Base-by-base conservation (phyloP, 2,329 filamentous ascomycete genomes). In the Lomentospora prolificans region DNA sequence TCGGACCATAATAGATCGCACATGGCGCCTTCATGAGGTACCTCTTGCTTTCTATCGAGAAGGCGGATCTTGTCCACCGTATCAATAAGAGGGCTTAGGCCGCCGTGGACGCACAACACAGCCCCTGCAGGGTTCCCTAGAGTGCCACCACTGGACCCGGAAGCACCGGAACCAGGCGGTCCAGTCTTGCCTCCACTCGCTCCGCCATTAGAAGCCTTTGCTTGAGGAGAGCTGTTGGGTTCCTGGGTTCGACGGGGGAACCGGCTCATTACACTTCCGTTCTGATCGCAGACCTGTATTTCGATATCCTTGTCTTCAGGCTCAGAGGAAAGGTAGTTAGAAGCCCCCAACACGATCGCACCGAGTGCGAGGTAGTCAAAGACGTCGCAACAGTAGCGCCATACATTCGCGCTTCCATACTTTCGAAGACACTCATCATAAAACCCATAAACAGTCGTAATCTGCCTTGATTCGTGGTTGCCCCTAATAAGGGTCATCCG, bases 1-100 rank as follows among this genome's bases (percentile, higher is more conserved):
- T 99, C 94, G 0, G 90, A 96, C 94, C 94, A 99, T 2, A 99
- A 80, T 1, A 99, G 78, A 70, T 99, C 94, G 71, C 94, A 99
- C 94, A 99, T 99, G 66, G 94, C 90, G 56, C 94, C 94, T 73
- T 99, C 94, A 67, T 99, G 94, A 0, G 94, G 94, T 0, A 99
- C 94, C 73, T 99, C 94, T 72, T 99, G 94, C 70, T 97, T 97
- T 60, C 92, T 85, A 69, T 99, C 95, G 22, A 99, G 81, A 12
- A 97, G 77, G 22, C 94, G 82, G 67, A 99, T 99, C 72, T 96
- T 96, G 68, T 99, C 92, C 50, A 99, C 87, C 24, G 84, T 89
- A 68, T 97, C 91, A 58, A 99, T 89, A 9, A 96, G 76, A 1
- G 94, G 94, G 22, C 87, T 94, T 6, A 99, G 76, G 2, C 94